Base-by-base conservation (phyloP, 2,329 filamentous ascomycete genomes). In the Chalara sp. region DNA sequence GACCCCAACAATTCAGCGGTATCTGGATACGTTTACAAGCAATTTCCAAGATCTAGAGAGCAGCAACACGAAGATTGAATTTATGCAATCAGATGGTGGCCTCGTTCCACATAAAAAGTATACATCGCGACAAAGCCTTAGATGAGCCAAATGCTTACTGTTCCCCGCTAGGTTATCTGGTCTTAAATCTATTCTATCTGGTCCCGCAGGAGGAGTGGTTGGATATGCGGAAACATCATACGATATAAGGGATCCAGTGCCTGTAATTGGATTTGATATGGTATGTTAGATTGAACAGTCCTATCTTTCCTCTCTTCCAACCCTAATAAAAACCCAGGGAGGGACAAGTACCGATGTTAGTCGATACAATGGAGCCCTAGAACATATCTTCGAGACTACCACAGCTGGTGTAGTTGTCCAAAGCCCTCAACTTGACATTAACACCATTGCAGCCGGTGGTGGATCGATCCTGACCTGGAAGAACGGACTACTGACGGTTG, bases 341-440 rank as follows among this genome's bases (percentile, higher is more conserved):
- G 83, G 83, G 6, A 87, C 83, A 5, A 81, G 76, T 42, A 86
- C 83, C 2, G 83, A 87, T 64, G 81, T 86, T 12, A 83, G 79
- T 50, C 70, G 83, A 49, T 86, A 83, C 60, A 78, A 76, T 12
- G 83, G 83, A 28, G 71, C 79, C 46, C 81, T 84, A 56, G 83
- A 86, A 53, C 83, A 87, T 58, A 80, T 86, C 0, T 89, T 89
- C 54, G 86, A 89, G 61, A 89, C 84, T 0, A 87, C 84, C 0
- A 89, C 85, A 0, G 87, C 87, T 0, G 87, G 86, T 12, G 81
- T 90, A 2, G 84, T 85, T 1, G 87, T 90, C 7, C 86, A 89
- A 56, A 84, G 81, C 1, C 87, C 87, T 0, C 86, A 90, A 61
- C 76, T 91, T 1, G 86, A 91, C 59, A 90, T 91, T 64, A 87